Base-by-base conservation (phyloP, 306 rosid genomes). In the Calophaca sinica region DNA sequence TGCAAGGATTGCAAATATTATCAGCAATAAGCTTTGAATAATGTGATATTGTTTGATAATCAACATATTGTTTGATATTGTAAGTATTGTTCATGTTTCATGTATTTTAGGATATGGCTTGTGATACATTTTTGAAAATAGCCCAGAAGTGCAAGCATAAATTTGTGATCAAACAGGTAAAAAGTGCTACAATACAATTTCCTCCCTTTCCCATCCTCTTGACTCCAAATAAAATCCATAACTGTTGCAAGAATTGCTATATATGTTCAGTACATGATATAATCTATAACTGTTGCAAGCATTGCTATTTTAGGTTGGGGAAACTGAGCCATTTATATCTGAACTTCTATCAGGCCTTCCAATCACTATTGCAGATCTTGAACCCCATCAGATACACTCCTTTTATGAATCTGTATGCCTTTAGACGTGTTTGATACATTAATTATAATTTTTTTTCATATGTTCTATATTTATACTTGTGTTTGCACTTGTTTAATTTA, bases 131-230 rank as follows among this genome's bases (percentile, higher is more conserved):
- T 83, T 65, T 94, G 79, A 94, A 94, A 85, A 94, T 94, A 62
- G 96, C 91, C 76, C 96, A 89, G 79, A 94, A 89, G 86, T 94
- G 98, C 84, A 91, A 86, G 88, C 91, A 97, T 6, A 94, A 94
- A 79, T 94, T 94, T 80, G 97, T 94, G 10, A 88, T 87, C 70
- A 85, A 86, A 53, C 98, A 94, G 98, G 98, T 93, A 82, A 63
- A 10, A 12, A 15, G 31, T 7, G 58, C 60, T 70, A 28, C 15
- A 33, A 33, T 38, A 20, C 26, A 20, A 20, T 26, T 53, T 41
- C 51, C 46, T 48, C 32, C 13, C 6, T 4, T 72, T 57, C 15
- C 28, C 11, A 46, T 55, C 10, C 15, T 75, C 9, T 39, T 33
- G 4, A 33, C 36, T 33, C 76, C 49, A 74, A 44, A 36, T 36